Evolutionary conservation across 1,139 yeast species (phyloP).

Genomic region (Yamadazyma diddensiae): DNA sequence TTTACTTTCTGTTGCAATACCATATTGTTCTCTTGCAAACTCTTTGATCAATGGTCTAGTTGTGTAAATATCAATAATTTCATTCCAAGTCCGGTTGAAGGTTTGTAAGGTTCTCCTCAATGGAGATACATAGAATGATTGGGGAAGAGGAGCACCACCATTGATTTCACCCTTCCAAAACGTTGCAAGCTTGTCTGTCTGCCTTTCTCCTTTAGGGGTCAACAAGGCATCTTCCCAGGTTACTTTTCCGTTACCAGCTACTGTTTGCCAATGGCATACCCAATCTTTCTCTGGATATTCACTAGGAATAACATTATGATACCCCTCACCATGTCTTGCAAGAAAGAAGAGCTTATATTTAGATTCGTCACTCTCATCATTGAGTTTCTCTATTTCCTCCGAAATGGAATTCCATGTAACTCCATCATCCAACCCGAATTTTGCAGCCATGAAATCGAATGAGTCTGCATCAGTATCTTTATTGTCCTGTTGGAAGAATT

Average conservation of each 20-base stretch:
- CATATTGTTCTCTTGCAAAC: conserved; percentile 35
- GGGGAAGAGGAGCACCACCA: conserved; percentile 24
- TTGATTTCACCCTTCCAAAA: conserved; percentile 19
- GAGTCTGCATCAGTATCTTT: conserved; percentile 5
- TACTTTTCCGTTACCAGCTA: conserved; percentile 27
- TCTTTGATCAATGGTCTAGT: conserved; percentile 30
- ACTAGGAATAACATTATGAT: conserved; percentile 32
- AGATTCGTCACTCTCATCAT: conserved; percentile 10
- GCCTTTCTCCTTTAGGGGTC: conserved; percentile 25
- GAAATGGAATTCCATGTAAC: conserved; percentile 13
- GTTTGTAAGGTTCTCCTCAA: conserved; percentile 35
- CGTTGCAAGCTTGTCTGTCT: conserved; percentile 18
- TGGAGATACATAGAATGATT: conserved; percentile 33
- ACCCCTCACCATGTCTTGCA: conserved; percentile 44
- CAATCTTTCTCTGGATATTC: conserved; percentile 21
- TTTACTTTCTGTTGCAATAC: conserved; percentile 34
- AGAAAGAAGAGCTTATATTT: conserved; percentile 29
- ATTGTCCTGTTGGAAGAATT: conserved; percentile 10
- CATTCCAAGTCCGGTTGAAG: conserved; percentile 27
- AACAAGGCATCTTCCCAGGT: conserved; percentile 40
- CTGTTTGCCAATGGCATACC: conserved; percentile 31
- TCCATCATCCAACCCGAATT: conserved; percentile 9
- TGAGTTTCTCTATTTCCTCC: conserved; percentile 10
- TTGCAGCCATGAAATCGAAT: conserved; percentile 6
- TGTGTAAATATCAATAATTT: conserved; percentile 11